Percentiles rank a stretch among this genome's conserved stretches.
Evolutionary conservation across 202 grass and related monocot species (phyloP).

Genomic region (Hordeum pubiflorum): DNA sequence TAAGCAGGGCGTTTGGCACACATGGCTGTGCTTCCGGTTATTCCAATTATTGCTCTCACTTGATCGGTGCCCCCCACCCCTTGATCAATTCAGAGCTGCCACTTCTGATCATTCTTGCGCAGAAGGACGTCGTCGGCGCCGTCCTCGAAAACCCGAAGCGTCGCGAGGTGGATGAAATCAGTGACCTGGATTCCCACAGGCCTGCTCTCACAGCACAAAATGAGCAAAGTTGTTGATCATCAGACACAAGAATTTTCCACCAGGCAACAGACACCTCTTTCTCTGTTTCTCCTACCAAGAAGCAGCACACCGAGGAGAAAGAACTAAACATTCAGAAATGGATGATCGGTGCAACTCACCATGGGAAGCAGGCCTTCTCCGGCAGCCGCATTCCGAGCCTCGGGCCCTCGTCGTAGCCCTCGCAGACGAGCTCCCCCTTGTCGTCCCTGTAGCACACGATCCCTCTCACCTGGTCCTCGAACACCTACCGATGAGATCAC

Average conservation of each 20-base stretch:
- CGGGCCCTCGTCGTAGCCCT: constrained; percentile 83
- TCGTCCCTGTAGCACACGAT: constrained; percentile 80
- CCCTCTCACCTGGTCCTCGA: constrained; percentile 70
- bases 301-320: background rate
- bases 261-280: background rate
- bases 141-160: constrained; percentile 36
- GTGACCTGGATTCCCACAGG: constrained; percentile 31
- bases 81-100: constrained; percentile 1
- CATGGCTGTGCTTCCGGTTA: background rate
- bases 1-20: background rate
- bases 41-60: background rate
- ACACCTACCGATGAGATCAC: constrained; percentile 37
- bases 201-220: constrained; percentile 1
- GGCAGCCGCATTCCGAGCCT: constrained; percentile 34
- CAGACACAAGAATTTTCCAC: background rate
- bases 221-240: background rate
- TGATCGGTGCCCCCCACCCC: background rate
- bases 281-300: background rate
- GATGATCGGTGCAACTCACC: constrained; percentile 23
- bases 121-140: constrained; percentile 27
- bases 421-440: constrained; percentile 72
- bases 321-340: background rate
- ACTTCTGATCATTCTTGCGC: constrained; percentile 7
- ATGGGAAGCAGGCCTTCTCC: constrained; percentile 43
- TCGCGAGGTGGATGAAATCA: constrained; percentile 44